These are phyloP conservation scores for Fusarium begoniae DNA, from an alignment of 2,329 filamentous ascomycete species.

Conservation along the genomic window DNA sequence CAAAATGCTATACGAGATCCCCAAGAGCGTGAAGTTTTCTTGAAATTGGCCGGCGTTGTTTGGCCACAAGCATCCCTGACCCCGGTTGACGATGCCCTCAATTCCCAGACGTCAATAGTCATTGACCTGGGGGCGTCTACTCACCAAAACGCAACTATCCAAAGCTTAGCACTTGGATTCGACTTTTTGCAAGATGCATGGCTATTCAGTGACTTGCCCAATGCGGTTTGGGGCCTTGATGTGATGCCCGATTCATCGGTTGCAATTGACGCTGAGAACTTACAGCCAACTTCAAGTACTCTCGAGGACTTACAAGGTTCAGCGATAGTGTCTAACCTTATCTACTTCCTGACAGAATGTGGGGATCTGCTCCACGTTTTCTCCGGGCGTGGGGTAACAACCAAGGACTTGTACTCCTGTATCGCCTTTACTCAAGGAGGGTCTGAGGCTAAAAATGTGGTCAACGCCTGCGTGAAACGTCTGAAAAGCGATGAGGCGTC, in stretches of 20 bases:
- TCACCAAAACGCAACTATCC: rapidly evolving
- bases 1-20: rapidly evolving
- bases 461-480: not conserved
- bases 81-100: rapidly evolving
- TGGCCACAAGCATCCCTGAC: rapidly evolving
- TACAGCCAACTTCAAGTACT: rapidly evolving
- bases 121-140: rapidly evolving
- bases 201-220: rapidly evolving
- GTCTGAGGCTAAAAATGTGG: not conserved
- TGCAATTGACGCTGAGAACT: rapidly evolving
- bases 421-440: not conserved
- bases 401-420: not conserved
- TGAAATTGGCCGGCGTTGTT: rapidly evolving
- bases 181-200: rapidly evolving
- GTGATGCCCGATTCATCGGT: rapidly evolving
- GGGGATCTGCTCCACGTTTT: not conserved
- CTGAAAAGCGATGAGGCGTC: rapidly evolving
- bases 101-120: rapidly evolving
- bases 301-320: rapidly evolving
- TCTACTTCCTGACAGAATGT: not conserved
- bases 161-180: rapidly evolving
- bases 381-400: not conserved
- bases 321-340: not conserved
- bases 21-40: rapidly evolving
- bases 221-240: rapidly evolving